Percentiles rank a stretch among this genome's conserved stretches.
Evolutionary conservation across 345 rosid species (phyloP).

Genomic region (Toxicodendron radicans): DNA sequence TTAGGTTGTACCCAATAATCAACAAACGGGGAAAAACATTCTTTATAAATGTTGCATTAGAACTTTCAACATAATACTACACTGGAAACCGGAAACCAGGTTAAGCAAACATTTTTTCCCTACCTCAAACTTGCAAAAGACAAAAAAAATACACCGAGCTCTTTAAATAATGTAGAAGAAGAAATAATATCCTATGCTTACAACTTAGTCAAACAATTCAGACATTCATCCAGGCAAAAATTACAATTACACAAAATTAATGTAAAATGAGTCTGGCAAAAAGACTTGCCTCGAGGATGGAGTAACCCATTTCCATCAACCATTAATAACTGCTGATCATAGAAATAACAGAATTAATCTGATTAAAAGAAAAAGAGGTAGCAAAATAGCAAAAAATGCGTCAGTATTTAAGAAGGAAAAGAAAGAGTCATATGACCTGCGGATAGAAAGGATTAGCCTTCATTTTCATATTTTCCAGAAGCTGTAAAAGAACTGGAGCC

Average conservation of each 20-base stretch:
- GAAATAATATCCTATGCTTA: no score
- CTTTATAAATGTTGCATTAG: constrained; percentile 2
- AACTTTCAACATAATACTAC: neutral
- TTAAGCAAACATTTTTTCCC: neutral
- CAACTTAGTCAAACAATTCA: no score
- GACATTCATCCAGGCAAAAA: no score
- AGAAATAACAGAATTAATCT: neutral
- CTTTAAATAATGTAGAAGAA: neutral
- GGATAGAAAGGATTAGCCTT: constrained; percentile 54
- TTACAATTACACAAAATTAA: no score
- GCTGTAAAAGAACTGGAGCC: constrained; percentile 67
- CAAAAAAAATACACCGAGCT: neutral
- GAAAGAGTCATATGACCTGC: constrained; percentile 45
- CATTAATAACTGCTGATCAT: constrained; percentile 57
- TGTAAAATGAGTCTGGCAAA: no score
- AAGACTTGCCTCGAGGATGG: constrained; percentile 80
- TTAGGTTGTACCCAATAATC: neutral
- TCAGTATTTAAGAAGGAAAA: neutral
- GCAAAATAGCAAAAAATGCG: neutral
- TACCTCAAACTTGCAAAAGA: neutral
- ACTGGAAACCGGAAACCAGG: neutral
- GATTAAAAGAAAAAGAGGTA: neutral
- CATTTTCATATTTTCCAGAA: constrained; percentile 64
- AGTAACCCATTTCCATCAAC: constrained; percentile 96
- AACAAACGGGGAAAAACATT: neutral